phyloP scores from a whole-genome alignment of 441 rosid genomes.

The Gossypium trilobum region DNA sequence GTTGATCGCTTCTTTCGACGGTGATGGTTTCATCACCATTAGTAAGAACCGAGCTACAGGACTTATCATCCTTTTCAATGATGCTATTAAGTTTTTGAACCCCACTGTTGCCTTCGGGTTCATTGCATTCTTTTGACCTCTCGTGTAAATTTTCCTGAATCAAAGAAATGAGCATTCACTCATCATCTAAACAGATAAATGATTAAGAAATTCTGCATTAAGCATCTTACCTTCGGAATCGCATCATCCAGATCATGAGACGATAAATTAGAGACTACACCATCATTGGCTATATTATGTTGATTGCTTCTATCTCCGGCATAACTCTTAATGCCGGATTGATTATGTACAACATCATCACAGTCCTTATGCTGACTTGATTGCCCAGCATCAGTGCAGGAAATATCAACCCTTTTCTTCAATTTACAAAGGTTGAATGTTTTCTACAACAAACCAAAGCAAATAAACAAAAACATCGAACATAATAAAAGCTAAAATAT shows the following conservation, averaged over 20 bases:
- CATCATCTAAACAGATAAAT: not conserved
- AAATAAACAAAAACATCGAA: not conserved
- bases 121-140: not conserved
- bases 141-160: not conserved
- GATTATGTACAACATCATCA: not conserved
- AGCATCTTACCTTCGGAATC: constrained; percentile 4
- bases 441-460: not conserved
- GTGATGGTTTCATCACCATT: not conserved
- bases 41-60: not conserved
- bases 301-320: not conserved
- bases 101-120: not conserved
- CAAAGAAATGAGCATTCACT: not conserved
- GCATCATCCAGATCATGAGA: not conserved
- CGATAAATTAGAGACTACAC: not conserved
- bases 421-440: constrained; percentile 3
- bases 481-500: not conserved
- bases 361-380: not conserved
- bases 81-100: not conserved
- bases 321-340: not conserved
- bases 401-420: not conserved
- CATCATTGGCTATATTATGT: not conserved
- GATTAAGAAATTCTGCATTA: not conserved
- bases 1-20: not conserved
- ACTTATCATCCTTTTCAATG: not conserved
- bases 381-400: not conserved